These are phyloP conservation scores for Fusarium xyrophilum DNA, from an alignment of 2,329 filamentous ascomycete genomes.

Conservation along the genomic window DNA sequence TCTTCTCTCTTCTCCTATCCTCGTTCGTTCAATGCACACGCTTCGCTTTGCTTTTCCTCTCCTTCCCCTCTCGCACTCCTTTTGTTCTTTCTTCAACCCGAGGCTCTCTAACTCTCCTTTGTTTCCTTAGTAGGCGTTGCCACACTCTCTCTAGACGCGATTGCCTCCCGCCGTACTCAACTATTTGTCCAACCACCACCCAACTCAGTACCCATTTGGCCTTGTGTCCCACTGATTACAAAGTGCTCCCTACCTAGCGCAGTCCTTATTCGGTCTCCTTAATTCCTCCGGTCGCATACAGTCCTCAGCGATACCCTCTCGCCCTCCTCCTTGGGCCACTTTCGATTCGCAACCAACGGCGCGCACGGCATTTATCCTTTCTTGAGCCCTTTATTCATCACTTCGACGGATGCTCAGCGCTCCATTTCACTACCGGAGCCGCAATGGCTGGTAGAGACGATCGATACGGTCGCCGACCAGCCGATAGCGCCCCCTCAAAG, in stretches of 20 bases:
- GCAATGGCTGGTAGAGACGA: slow-evolving; percentile 34
- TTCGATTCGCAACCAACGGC: background rate
- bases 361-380: background rate
- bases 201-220: background rate
- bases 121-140: background rate
- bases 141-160: slow-evolving; percentile 4
- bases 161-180: background rate
- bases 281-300: background rate
- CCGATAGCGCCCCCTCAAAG: slow-evolving; percentile 8
- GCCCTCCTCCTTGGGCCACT: background rate
- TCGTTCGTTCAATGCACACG: background rate
- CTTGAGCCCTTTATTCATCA: background rate
- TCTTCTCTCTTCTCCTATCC: background rate
- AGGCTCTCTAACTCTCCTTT: background rate
- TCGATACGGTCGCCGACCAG: slow-evolving; percentile 18
- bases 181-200: background rate
- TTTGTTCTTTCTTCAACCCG: background rate
- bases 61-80: background rate
- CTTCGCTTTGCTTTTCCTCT: background rate
- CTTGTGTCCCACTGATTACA: background rate
- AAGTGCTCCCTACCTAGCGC: background rate
- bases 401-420: slow-evolving; percentile 26
- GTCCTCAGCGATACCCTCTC: background rate
- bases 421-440: slow-evolving; percentile 19
- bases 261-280: background rate